Evolutionary conservation across 441 rosid genomes (phyloP), one percentile per base, ranked within the genome.

Genomic region (Viola pubescens): DNA sequence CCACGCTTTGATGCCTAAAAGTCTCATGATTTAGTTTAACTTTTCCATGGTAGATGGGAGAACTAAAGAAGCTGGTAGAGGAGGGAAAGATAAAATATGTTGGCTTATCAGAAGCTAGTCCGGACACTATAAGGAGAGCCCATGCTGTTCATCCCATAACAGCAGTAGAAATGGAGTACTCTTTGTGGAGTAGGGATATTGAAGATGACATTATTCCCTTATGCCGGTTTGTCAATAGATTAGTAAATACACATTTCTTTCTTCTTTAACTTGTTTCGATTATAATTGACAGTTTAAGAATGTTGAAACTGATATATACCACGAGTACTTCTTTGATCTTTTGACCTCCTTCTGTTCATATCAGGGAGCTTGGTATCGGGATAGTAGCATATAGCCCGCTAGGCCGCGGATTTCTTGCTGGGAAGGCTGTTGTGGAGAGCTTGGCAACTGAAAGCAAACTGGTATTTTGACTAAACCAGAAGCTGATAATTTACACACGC

Each of bases 341-440:
- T 19, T 52, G 6, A 42, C 42, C 38, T 2, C 10, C 2, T 41
- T 13, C 6, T 46, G 12, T 26, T 3, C n/a, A n/a, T n/a, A n/a
- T 52, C 66, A 80, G 88, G 62, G 81, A 78, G 69, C 82, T 82
- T 5, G 81, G 80, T 3, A 80, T 82, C 4, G 82, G 78, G 9
- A 56, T 76, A 26, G 79, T 80, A 0, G 69, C 82, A 13, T 82
- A 80, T 73, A 69, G 83, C 69, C 88, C 88, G 43, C 81, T 83
- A 0, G 83, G 82, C 1, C 69, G 65, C 0, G 81, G 85, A 8
- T 82, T 82, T 66, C 77, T 82, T 39, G 78, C 72, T 54, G 83
- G 88, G 5, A 82, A 74, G 58, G 82, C 77, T 5, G 66, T 63
- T 5, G 69, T 59, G 40, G 82, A 80, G 66, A 78, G 69, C 66